Percentiles rank a stretch among this genome's conserved stretches.
phyloP scores from a whole-genome alignment of 2,329 filamentous ascomycete genomes.

The Penicillium sp. region DNA sequence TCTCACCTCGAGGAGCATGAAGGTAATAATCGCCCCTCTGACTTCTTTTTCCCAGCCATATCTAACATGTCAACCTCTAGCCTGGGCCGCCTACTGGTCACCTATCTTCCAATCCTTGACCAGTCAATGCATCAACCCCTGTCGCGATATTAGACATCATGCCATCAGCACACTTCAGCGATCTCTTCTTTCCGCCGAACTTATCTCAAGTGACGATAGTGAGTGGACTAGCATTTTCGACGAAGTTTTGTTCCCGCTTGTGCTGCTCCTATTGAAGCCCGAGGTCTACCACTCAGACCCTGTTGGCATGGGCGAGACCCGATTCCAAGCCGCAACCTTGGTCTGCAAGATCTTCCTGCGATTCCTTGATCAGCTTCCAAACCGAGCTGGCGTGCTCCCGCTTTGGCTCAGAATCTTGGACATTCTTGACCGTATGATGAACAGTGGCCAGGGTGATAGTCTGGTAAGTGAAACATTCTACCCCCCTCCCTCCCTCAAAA shows the following conservation, averaged over 20 bases:
- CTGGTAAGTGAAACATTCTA: slow-evolving; percentile 60
- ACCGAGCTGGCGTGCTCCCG: slow-evolving; percentile 86
- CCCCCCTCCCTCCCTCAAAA: slow-evolving; percentile 1
- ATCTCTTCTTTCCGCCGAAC: slow-evolving; percentile 78
- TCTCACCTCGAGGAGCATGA: slow-evolving; percentile 87
- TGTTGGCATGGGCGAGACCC: slow-evolving; percentile 90
- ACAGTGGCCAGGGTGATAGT: slow-evolving; percentile 88
- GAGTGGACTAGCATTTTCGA: slow-evolving; percentile 96
- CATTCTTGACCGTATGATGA: slow-evolving; percentile 94
- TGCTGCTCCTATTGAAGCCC: slow-evolving; percentile 82
- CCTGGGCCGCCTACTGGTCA: slow-evolving; percentile 97
- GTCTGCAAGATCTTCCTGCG: slow-evolving; percentile 95
- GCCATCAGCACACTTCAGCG: slow-evolving; percentile 85
- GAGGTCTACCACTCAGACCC: slow-evolving; percentile 92
- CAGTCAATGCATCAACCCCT: slow-evolving; percentile 90
- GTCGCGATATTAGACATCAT: slow-evolving; percentile 85
- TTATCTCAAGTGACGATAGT: slow-evolving; percentile 79
- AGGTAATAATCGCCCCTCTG: slow-evolving; percentile 51
- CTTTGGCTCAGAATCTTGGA: slow-evolving; percentile 91
- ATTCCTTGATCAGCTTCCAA: slow-evolving; percentile 80
- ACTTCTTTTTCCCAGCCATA: not conserved
- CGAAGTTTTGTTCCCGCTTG: slow-evolving; percentile 90
- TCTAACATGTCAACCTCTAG: slow-evolving; percentile 45
- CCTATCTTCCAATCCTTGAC: slow-evolving; percentile 89
- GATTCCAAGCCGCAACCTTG: slow-evolving; percentile 85